Evolutionary conservation across 2,329 filamentous ascomycete genomes (phyloP).

Genomic region (Teratosphaeria epicoccoides): DNA sequence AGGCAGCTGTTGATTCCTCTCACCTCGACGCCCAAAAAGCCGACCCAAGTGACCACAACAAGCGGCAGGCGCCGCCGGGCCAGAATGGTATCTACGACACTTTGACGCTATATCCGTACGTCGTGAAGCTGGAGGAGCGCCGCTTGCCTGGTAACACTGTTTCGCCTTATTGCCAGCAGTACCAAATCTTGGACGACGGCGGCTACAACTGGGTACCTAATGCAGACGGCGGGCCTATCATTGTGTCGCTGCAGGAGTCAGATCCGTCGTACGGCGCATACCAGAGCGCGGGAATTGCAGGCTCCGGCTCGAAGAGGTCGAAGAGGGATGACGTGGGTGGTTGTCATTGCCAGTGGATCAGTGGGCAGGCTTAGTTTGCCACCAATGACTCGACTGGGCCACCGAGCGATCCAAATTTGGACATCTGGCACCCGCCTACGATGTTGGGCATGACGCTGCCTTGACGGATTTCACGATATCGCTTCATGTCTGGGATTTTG

Average conservation of each 20-base stretch:
- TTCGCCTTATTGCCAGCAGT: conserved; percentile 54
- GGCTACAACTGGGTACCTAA: conserved; percentile 29
- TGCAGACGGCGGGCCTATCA: conserved; percentile 26
- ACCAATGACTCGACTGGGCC: not conserved
- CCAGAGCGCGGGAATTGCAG: conserved; percentile 10
- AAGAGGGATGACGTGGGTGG: conserved; percentile 14
- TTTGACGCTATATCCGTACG: conserved; percentile 35
- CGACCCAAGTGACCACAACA: conserved; percentile 1
- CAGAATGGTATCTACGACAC: conserved; percentile 2
- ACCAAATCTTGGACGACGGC: conserved; percentile 47
- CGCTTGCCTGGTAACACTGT: conserved; percentile 36
- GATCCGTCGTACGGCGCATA: conserved; percentile 26
- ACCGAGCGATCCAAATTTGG: not conserved
- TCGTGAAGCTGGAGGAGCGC: conserved; percentile 57
- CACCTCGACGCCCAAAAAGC: conserved; percentile 7
- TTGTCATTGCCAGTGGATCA: conserved; percentile 30
- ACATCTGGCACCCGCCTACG: not conserved
- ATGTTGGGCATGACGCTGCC: not conserved
- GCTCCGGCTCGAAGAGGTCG: conserved; percentile 4
- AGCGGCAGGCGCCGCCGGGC: conserved; percentile 6
- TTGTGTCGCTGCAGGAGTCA: conserved; percentile 30
- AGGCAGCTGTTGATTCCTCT: conserved; percentile 1
- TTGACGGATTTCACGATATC: not conserved
- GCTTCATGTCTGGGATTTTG: not conserved
- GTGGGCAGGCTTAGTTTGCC: conserved; percentile 4